These are phyloP conservation scores for Pseudozyma pruni DNA, from an alignment of 1,284 basidiomycete genomes.

Conservation along the genomic window DNA sequence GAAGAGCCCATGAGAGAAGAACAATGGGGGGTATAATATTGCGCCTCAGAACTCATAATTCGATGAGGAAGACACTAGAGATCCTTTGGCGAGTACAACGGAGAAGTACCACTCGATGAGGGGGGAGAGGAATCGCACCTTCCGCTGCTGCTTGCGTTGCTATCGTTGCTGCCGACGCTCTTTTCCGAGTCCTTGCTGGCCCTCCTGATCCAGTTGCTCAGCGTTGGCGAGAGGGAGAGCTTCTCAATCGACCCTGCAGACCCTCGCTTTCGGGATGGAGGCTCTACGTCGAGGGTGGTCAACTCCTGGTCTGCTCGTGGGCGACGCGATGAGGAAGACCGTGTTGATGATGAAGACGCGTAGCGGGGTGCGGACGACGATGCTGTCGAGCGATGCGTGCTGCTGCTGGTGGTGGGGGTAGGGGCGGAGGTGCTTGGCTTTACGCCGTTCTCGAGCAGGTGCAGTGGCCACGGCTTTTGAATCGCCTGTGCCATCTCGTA, in stretches of 20 bases:
- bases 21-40: too few relatives aligned
- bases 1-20: too few relatives aligned
- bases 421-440: conserved; percentile 10
- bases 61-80: too few relatives aligned
- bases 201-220: conserved; percentile 32
- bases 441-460: conserved; percentile 43
- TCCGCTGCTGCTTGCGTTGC: too few relatives aligned
- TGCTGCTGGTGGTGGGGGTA: not conserved
- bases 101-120: conserved; percentile 3
- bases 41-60: too few relatives aligned
- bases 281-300: conserved; percentile 3
- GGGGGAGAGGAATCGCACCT: not conserved
- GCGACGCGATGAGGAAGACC: conserved; percentile 2
- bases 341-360: conserved; percentile 4
- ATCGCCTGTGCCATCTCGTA: conserved; percentile 52
- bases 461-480: conserved; percentile 46
- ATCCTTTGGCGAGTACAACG: conserved; percentile 16
- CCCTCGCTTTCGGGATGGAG: conserved; percentile 9
- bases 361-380: not conserved
- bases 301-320: conserved; percentile 8
- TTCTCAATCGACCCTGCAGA: conserved; percentile 18
- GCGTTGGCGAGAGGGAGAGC: conserved; percentile 19
- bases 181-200: conserved; percentile 32
- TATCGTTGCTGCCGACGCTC: conserved; percentile 2
- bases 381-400: not conserved